Evolutionary conservation across 2,329 filamentous ascomycete genomes (phyloP).

Genomic region (Penicillium concentricum): DNA sequence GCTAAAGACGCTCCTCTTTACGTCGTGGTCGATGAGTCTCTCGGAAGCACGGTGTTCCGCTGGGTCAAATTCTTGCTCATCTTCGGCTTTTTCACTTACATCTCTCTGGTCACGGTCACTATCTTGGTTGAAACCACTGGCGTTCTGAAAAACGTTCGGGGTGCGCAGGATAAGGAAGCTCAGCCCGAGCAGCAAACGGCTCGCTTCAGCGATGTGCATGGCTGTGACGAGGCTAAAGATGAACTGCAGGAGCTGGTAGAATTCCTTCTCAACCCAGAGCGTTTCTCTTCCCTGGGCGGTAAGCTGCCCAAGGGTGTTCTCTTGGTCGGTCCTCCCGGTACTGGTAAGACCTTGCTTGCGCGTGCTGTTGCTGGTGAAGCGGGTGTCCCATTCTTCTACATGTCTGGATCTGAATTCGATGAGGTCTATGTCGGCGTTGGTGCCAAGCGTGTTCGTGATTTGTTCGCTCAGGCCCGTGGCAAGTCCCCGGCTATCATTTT

Average conservation of each 20-base stretch:
- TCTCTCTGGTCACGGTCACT: conserved; percentile 74
- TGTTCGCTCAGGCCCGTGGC: conserved; percentile 77
- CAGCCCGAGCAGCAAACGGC: conserved; percentile 91
- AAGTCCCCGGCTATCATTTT: conserved; percentile 94
- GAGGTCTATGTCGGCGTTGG: conserved; percentile 97
- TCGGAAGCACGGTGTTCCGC: conserved; percentile 75
- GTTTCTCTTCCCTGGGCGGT: conserved; percentile 89
- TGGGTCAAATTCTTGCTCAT: conserved; percentile 85
- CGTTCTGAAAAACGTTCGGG: conserved; percentile 73
- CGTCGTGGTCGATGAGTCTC: conserved; percentile 90
- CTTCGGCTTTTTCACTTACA: conserved; percentile 76
- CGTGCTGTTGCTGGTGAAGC: conserved; percentile 95
- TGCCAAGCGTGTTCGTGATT: conserved; percentile 90
- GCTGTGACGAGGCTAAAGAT: conserved; percentile 97
- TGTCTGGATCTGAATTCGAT: conserved; percentile 98
- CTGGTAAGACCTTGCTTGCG: conserved; percentile 93
- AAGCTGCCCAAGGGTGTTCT: conserved; percentile 97
- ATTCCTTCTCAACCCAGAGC: conserved; percentile 88
- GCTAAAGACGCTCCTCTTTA: conserved; percentile 84
- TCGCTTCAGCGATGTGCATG: conserved; percentile 90
- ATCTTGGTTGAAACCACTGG: conserved; percentile 80
- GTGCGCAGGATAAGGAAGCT: conserved; percentile 73
- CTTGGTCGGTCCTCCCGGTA: conserved; percentile 91
- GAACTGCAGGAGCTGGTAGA: conserved; percentile 96
- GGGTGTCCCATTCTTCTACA: conserved; percentile 98